Evolutionary conservation across 768 basidiomycete genomes (phyloP).

Genomic region (Cystoderma amianthinum): DNA sequence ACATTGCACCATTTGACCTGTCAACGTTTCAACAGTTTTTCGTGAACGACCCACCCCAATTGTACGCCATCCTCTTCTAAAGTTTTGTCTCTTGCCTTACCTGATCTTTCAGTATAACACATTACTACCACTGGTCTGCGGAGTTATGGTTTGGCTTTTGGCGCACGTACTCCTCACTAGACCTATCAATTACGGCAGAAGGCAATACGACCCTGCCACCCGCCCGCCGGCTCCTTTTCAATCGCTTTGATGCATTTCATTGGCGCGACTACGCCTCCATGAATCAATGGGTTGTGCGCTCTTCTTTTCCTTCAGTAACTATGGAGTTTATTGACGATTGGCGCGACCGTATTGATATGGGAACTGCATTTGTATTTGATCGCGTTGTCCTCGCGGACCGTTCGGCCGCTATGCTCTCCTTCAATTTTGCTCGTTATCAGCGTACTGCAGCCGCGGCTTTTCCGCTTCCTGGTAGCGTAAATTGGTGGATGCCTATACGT

Average conservation of each 20-base stretch:
- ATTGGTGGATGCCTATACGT: slow-evolving; percentile 84
- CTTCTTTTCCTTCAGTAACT: slow-evolving; percentile 71
- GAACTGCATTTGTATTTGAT: slow-evolving; percentile 70
- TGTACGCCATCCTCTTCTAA: slow-evolving; percentile 51
- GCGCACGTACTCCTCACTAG: slow-evolving; percentile 83
- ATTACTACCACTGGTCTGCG: slow-evolving; percentile 93
- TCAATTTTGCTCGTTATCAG: slow-evolving; percentile 60
- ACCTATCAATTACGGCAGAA: slow-evolving; percentile 53
- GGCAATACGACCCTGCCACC: slow-evolving; percentile 72
- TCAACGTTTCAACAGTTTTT: slow-evolving; percentile 68
- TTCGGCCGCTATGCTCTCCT: slow-evolving; percentile 72
- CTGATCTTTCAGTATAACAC: slow-evolving; percentile 56
- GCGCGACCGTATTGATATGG: slow-evolving; percentile 69
- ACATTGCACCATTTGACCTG: background rate
- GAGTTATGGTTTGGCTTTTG: slow-evolving; percentile 91
- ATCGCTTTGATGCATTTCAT: slow-evolving; percentile 62
- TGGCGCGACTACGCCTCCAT: slow-evolving; percentile 91
- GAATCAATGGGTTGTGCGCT: slow-evolving; percentile 83
- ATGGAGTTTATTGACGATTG: slow-evolving; percentile 84
- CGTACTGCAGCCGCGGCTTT: slow-evolving; percentile 75
- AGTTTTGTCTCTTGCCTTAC: background rate
- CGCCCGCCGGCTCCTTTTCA: slow-evolving; percentile 70
- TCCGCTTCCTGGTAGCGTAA: slow-evolving; percentile 59
- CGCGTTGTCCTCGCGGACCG: slow-evolving; percentile 87
- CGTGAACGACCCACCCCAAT: slow-evolving; percentile 82